Conservation (phyloP, 257 asterid species). For the Nicotiana tabacum region DNA sequence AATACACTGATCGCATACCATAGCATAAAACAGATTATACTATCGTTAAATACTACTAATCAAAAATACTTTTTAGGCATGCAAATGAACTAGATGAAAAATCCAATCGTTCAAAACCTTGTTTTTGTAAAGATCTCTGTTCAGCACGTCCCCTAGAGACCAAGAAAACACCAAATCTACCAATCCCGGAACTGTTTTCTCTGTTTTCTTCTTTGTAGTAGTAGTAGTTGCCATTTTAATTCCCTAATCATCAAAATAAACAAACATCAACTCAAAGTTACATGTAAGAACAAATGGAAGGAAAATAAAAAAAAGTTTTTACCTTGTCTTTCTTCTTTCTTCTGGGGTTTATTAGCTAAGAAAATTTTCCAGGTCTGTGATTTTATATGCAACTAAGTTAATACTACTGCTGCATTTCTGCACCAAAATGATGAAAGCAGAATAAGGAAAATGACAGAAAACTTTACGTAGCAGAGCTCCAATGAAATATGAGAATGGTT, state of each 20-base stretch:
- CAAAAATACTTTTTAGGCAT: too few relatives aligned
- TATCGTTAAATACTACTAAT: too few relatives aligned
- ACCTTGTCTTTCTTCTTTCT: neutral
- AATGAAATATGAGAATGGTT: neutral
- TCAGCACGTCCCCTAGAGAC: slow-evolving; percentile 38
- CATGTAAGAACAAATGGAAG: neutral
- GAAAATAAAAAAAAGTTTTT: neutral
- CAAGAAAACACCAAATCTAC: slow-evolving; percentile 36
- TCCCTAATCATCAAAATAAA: neutral
- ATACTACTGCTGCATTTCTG: neutral
- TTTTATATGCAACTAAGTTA: neutral
- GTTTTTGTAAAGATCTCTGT: slow-evolving; percentile 35
- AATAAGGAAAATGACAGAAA: neutral
- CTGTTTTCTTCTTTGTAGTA: slow-evolving; percentile 6
- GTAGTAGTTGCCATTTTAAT: neutral
- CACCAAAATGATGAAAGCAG: neutral
- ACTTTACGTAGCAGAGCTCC: neutral
- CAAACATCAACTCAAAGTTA: neutral
- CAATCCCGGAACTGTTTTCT: slow-evolving; percentile 1
- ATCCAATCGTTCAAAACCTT: slow-evolving; percentile 18
- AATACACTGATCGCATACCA: too few relatives aligned
- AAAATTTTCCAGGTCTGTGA: too few relatives aligned
- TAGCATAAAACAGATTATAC: too few relatives aligned
- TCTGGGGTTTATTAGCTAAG: neutral
- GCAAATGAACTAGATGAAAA: neutral